Base-by-base conservation (phyloP, 139 green algal genomes). In the Auxenochlorella pyrenoidosa region DNA sequence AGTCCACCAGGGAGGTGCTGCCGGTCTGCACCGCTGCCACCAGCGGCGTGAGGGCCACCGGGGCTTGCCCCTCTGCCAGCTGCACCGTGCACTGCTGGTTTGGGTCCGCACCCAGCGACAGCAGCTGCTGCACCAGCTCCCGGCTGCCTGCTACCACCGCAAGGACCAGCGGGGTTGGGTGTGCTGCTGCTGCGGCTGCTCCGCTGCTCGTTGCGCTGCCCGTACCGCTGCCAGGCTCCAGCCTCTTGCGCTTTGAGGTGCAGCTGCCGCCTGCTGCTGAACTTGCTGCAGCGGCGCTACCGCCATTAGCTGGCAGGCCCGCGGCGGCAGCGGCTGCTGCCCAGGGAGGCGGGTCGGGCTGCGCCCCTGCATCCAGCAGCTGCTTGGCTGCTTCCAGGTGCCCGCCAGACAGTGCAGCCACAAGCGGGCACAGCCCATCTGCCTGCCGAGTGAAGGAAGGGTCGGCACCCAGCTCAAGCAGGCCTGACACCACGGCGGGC, bases 151-250 rank as follows among this genome's bases (percentile, higher is more conserved):
- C 59, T 26, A 24, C 36, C 21, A 79, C 82, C 12, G 81, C 70
- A 40, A 77, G 59, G 26, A 85, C 63, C 76, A 87, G 87, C 22
- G 84, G 75, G 2, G 80, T 77, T 32, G 80, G 80, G 40, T 60
- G 40, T 15, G 5, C 60, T 26, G 24, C 60, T 77, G 60, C 80
- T 51, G 30, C 68, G 30, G 30, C 75, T 63, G 10, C 75, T 3
- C 28, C 43, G 28, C 36, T 32, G 32, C 28, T 28, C 2, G 38
- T 5, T 28, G 21, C 47, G 16, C 24, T 80, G 73, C 73, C 73
- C 19, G 21, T 26, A 21, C 73, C 41, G 12, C 41, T 24, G 40
- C 13, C 26, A 5, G 73, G 41, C 12, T 34, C 41, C 1, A 32
- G 47, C 21, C 51, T 51, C 51, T 83, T 83, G n/a, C 77, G 77